phyloP scores from a whole-genome alignment of 331 rosid genomes.

The Pyracantha coccinea region DNA sequence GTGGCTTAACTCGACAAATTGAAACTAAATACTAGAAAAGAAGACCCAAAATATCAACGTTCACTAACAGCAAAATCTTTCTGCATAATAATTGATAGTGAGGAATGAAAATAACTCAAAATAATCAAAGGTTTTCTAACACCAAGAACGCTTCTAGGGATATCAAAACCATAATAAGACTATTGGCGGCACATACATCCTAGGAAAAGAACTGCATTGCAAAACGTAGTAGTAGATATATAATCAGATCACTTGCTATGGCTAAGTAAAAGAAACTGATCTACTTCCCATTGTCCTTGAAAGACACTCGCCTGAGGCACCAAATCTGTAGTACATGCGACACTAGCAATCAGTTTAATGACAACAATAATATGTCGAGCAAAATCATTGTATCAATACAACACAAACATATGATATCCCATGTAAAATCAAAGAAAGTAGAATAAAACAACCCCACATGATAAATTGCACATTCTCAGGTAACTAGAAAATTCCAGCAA shows the following conservation, averaged over 20 bases:
- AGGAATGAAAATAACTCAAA: background rate
- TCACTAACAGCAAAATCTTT: background rate
- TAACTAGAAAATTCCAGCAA: conserved; percentile 35
- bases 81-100: background rate
- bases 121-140: background rate
- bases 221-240: background rate
- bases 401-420: conserved; percentile 2
- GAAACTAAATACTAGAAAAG: conserved; percentile 20
- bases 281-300: conserved; percentile 18
- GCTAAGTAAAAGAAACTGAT: background rate
- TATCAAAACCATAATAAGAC: conserved; percentile 5
- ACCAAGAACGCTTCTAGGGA: conserved; percentile 1
- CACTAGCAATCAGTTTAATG: conserved; percentile 12
- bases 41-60: background rate
- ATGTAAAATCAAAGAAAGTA: background rate
- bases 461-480: conserved; percentile 14
- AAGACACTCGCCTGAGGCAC: conserved; percentile 11
- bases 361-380: background rate
- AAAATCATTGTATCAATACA: conserved; percentile 5
- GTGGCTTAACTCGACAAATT: conserved; percentile 16
- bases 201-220: conserved; percentile 10
- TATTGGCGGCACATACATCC: background rate
- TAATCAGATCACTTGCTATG: background rate
- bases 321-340: conserved; percentile 23
- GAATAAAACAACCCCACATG: conserved; percentile 3